Base-by-base conservation (phyloP, 129 eudicot species). In the Pittosporum tobira region DNA sequence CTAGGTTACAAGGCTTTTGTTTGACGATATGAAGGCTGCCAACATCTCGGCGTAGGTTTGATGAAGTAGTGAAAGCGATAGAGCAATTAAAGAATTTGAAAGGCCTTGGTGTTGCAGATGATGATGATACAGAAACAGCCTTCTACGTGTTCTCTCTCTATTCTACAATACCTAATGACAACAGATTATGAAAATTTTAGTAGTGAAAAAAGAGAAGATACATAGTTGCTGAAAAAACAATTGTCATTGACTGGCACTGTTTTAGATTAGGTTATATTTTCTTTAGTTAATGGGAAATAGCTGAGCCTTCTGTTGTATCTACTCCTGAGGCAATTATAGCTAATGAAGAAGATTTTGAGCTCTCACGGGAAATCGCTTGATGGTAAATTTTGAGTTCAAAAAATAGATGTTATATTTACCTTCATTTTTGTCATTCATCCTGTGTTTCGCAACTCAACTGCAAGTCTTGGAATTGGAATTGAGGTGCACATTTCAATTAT, bases 1-100 rank as follows among this genome's bases (percentile, higher is more conserved):
- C 6, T 55, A 69, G 73, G 59, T 69, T 69, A 45, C 73, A 50
- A 50, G 67, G 73, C 18, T 53, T 69, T 59, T 69, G 73, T 62
- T 53, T 60, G 73, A 69, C 66, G 1, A 15, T 69, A 50, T 69
- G 67, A 24, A 59, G 73, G 53, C 54, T 69, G 61, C 73, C 73
- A 59, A 69, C 73, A 16, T 69, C 62, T 5, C 45, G 51, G 21
- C 73, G 73, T 59, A 57, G 55, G 52, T 69, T 59, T 19, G 18
- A 46, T 51, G 73, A 69, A 38, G 54, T 59, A 2, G 53, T 69
- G 29, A 69, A 69, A 62, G 49, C 25, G 22, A 69, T 69, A 22
- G 61, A 69, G 52, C 67, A 69, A 60, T 38, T 60, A 36, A 50
- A 62, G 22, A 10, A 50, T 38, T 34, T 23, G 15, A 37, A 62